Conservation (phyloP, 1,284 basidiomycete species). For the Hemileia vastatrix region DNA sequence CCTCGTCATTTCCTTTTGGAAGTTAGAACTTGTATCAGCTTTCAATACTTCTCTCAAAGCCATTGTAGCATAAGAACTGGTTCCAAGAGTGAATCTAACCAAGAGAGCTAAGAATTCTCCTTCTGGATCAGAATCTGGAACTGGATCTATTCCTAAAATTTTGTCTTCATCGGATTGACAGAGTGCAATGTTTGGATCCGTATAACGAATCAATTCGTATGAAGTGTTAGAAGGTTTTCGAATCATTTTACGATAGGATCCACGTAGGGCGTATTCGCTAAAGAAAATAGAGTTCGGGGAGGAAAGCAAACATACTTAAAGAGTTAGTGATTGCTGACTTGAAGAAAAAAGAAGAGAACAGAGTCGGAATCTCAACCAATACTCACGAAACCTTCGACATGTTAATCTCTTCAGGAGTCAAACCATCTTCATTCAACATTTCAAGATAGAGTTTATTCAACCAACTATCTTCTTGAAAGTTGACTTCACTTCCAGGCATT, state of each 20-base stretch:
- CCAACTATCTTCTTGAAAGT: slow-evolving; percentile 69
- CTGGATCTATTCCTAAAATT: slow-evolving; percentile 60
- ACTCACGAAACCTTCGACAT: slow-evolving; percentile 51
- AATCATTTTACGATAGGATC: slow-evolving; percentile 69
- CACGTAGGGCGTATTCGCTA: background rate
- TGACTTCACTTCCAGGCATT: slow-evolving; percentile 81
- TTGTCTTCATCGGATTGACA: slow-evolving; percentile 91
- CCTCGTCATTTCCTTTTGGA: slow-evolving; percentile 32
- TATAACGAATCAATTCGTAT: slow-evolving; percentile 76
- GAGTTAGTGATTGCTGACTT: background rate
- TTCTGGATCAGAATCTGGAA: background rate
- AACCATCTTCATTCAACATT: slow-evolving; percentile 69
- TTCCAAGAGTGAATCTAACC: slow-evolving; percentile 16
- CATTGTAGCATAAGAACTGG: slow-evolving; percentile 23
- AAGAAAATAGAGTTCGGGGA: background rate
- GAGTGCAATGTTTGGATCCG: slow-evolving; percentile 80
- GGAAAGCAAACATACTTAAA: too few relatives aligned
- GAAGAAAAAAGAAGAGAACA: background rate
- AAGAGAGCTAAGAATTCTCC: slow-evolving; percentile 12
- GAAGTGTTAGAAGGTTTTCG: slow-evolving; percentile 69
- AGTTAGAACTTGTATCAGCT: slow-evolving; percentile 35
- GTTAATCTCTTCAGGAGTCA: slow-evolving; percentile 85
- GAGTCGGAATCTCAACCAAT: background rate
- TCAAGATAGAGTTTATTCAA: slow-evolving; percentile 61
- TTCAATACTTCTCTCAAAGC: slow-evolving; percentile 27